Conservation (phyloP, 139 green algal species). For the Haematococcus lacustris region DNA sequence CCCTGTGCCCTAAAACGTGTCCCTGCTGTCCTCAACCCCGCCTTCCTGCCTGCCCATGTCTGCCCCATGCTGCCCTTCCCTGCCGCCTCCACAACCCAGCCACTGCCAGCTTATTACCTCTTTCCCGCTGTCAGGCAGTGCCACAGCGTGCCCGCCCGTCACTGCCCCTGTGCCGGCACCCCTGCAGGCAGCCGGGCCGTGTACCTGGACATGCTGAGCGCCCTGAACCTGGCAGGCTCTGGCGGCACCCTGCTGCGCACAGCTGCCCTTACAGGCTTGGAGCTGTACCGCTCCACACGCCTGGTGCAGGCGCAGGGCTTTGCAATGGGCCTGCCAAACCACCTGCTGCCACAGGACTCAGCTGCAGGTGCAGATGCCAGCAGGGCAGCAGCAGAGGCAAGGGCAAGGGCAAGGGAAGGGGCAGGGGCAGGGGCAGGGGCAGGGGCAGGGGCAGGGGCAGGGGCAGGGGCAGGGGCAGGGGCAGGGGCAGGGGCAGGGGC, state of each 20-base stretch:
- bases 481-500: too few relatives aligned
- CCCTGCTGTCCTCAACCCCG: background rate
- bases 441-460: too few relatives aligned
- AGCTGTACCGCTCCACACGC: conserved; percentile 5
- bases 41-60: background rate
- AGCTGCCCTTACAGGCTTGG: background rate
- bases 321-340: conserved; percentile 8
- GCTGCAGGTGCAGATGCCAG: background rate
- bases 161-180: background rate
- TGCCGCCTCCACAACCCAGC: too few relatives aligned
- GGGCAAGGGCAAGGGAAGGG: too few relatives aligned
- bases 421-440: too few relatives aligned
- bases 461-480: too few relatives aligned
- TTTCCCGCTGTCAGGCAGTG: background rate
- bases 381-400: background rate
- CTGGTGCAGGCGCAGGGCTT: conserved; percentile 8
- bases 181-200: background rate
- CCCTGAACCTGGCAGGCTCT: conserved; percentile 5
- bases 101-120: too few relatives aligned
- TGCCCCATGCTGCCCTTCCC: background rate
- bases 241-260: conserved; percentile 2
- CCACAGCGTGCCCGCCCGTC: background rate
- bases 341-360: background rate
- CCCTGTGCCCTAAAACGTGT: too few relatives aligned
- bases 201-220: conserved; percentile 5